Percentiles rank a stretch among this genome's conserved stretches.
phyloP scores from a whole-genome alignment of 2,329 filamentous ascomycete genomes.

The Monosporascus sp. region DNA sequence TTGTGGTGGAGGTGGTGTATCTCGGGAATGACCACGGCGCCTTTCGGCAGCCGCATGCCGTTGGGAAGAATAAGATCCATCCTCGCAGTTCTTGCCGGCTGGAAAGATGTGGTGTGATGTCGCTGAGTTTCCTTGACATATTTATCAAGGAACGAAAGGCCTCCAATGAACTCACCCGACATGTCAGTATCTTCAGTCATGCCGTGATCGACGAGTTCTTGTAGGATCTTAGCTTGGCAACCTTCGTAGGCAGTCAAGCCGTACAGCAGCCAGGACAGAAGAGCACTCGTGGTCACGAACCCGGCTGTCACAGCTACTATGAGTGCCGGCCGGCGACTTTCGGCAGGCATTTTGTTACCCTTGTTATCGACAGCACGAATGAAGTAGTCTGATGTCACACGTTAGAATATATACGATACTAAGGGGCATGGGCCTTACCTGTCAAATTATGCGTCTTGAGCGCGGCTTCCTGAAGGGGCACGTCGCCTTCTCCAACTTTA shows the following conservation, averaged over 20 bases:
- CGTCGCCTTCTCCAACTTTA: constrained; percentile 32
- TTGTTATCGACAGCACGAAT: constrained; percentile 48
- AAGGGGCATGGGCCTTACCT: constrained; percentile 9
- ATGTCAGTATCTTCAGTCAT: constrained; percentile 38
- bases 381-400: constrained; percentile 39
- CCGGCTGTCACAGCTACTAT: constrained; percentile 52
- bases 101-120: constrained; percentile 56
- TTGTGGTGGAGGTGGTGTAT: constrained; percentile 51
- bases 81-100: constrained; percentile 53
- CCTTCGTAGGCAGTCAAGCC: constrained; percentile 47
- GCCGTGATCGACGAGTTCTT: constrained; percentile 50
- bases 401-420: neutral
- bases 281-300: constrained; percentile 55
- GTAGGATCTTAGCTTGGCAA: constrained; percentile 51
- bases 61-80: constrained; percentile 53
- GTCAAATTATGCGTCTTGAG: constrained; percentile 39
- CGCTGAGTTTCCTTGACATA: constrained; percentile 59
- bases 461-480: constrained; percentile 44
- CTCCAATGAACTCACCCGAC: constrained; percentile 41
- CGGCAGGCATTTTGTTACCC: constrained; percentile 47
- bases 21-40: constrained; percentile 47
- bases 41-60: constrained; percentile 50
- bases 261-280: constrained; percentile 56
- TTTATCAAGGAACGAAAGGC: constrained; percentile 49
- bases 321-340: constrained; percentile 33